These are phyloP conservation scores for Echinosophora koreensis DNA, from an alignment of 306 rosid genomes.

Conservation along the genomic window DNA sequence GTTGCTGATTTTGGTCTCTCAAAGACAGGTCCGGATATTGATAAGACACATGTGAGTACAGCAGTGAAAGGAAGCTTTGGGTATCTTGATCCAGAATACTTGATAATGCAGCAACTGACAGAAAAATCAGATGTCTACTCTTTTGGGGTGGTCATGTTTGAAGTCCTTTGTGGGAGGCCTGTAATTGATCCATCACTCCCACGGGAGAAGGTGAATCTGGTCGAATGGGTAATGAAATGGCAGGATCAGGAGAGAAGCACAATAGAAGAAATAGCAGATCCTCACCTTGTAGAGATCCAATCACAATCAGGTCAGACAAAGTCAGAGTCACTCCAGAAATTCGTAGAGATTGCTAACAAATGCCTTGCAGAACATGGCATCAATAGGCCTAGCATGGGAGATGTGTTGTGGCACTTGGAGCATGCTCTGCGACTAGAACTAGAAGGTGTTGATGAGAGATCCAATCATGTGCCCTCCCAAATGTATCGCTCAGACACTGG, in stretches of 20 bases:
- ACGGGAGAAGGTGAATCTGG: slow-evolving; percentile 60
- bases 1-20: slow-evolving; percentile 84
- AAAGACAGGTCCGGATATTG: slow-evolving; percentile 69
- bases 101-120: slow-evolving; percentile 66
- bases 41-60: slow-evolving; percentile 72
- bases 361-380: slow-evolving; percentile 64
- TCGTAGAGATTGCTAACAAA: slow-evolving; percentile 58
- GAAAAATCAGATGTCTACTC: slow-evolving; percentile 83
- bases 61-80: slow-evolving; percentile 83
- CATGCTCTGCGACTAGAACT: slow-evolving; percentile 65
- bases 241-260: slow-evolving; percentile 39
- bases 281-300: slow-evolving; percentile 44
- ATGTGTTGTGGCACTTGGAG: slow-evolving; percentile 80
- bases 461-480: slow-evolving; percentile 31
- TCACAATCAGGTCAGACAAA: slow-evolving; percentile 46
- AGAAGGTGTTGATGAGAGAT: slow-evolving; percentile 46
- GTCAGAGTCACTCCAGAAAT: slow-evolving; percentile 55
- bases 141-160: slow-evolving; percentile 79
- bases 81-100: slow-evolving; percentile 82
- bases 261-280: slow-evolving; percentile 58
- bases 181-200: slow-evolving; percentile 73
- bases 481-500: slow-evolving; percentile 46
- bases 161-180: slow-evolving; percentile 78
- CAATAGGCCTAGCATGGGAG: slow-evolving; percentile 73
- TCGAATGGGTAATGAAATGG: slow-evolving; percentile 64